Evolutionary conservation across 192 early-diverging fungal species (phyloP), one percentile per base, ranked within the genome.

Genomic region (Coemansia sp.): DNA sequence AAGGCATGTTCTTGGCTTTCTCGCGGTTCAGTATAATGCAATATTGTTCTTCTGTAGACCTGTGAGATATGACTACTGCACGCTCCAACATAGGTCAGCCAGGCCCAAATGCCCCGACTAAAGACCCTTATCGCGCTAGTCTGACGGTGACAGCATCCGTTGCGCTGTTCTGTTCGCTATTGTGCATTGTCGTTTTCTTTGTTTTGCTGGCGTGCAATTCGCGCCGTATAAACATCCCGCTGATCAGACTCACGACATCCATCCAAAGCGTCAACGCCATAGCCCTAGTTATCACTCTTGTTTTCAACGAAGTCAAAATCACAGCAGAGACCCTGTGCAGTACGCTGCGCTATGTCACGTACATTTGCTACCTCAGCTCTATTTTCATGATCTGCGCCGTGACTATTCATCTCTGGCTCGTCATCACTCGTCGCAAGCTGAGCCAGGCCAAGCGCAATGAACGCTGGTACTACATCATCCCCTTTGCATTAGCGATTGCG

Each of bases 381-480:
- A 82, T 82, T 45, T 82, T 82, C 11, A 70, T 82, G 75, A 70
- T 64, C 43, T 73, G 70, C 18, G 70, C 79, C 3, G 64, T 76
- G 11, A 76, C 79, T 0, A 45, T 82, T 12, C 75, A 82, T 21
- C 50, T 82, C 4, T 82, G 79, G 79, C 45, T 82, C 25, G 79
- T 82, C 12, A 82, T 82, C 26, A 76, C 79, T 1, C 34, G 65
- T n/a, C 70, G 79, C 26, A 70, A 71, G 39, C 68, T 82, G 3
- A 45, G 37, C 4, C 61, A 76, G 28, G 66, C 79, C 10, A 73
- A 53, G 23, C 73, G 63, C 37, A 73, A 68, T 37, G 79, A 82
- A 47, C 74, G 79, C n/a, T 82, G 79, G 79, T 82, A 82, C 62
- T 82, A 69, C 14, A 73, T 82, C 20, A 43, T 82, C 21, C 68